Base-by-base conservation (phyloP, 768 basidiomycete species). In the Agaricus blazei region DNA sequence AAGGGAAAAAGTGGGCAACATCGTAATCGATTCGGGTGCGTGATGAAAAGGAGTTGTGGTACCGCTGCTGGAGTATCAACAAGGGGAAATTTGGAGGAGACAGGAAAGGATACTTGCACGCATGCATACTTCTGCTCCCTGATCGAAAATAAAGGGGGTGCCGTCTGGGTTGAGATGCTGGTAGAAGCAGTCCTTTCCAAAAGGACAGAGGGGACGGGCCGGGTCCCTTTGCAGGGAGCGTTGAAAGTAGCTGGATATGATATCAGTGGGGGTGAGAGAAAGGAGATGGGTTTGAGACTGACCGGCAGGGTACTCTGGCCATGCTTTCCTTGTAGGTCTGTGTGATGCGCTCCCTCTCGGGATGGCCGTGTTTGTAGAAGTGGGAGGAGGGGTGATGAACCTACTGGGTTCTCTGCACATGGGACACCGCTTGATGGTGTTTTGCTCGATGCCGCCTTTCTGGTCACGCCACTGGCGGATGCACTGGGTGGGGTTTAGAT, bases 141-240 rank as follows among this genome's bases (percentile, higher is more conserved):
- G 68, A 38, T 65, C 60, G 62, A 87, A 87, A 2, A 79, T 61
- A 59, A 81, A 74, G 0, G 74, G 73, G 8, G 86, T 80, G 9
- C 89, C 90, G 60, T 91, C 89, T 0, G 72, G 68, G 26, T 85
- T 84, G 48, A 71, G 60, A 63, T 93, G 90, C 61, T 82, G 78
- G 64, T 90, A 93, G 66, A 93, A 90, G 65, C 90, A 93, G 56
- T 92, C 90, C 47, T 75, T 74, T 42, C 90, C 90, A 60, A 88
- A 93, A 0, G 88, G 90, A 68, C 90, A 93, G 51, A 78, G 78
- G 0, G 84, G 83, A 46, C 71, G 73, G 14, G 63, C 62, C 7
- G 67, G 64, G 50, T 67, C 63, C 44, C 68, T 67, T 7, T 67
- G 65, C 38, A 71, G 71, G 3, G 87, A 83, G 42, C 72, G 65